These are phyloP conservation scores for Penicillium riverlandense DNA, from an alignment of 495 filamentous ascomycete genomes.

Conservation along the genomic window DNA sequence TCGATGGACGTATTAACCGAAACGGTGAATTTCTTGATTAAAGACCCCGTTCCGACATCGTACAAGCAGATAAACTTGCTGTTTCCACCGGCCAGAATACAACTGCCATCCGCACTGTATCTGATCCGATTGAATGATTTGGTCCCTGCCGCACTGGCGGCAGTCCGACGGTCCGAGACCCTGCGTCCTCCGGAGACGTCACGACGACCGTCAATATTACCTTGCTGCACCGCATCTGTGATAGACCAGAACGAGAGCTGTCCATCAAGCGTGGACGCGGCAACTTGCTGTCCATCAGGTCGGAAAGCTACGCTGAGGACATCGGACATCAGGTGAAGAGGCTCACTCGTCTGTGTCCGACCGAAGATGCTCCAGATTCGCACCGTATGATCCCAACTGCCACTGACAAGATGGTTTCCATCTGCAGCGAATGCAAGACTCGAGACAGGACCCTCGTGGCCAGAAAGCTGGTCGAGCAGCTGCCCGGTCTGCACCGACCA, in stretches of 20 bases:
- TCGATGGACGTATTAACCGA: slow-evolving; percentile 89
- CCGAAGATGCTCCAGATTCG: slow-evolving; percentile 93
- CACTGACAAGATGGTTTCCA: slow-evolving; percentile 74
- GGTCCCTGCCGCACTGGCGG: slow-evolving; percentile 80
- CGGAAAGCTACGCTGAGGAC: slow-evolving; percentile 81
- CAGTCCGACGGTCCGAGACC: slow-evolving; percentile 75
- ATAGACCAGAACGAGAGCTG: slow-evolving; percentile 94
- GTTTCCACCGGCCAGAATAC: slow-evolving; percentile 82
- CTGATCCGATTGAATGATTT: slow-evolving; percentile 83
- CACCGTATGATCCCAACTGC: slow-evolving; percentile 93
- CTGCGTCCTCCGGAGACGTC: slow-evolving; percentile 92
- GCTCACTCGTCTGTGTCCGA: slow-evolving; percentile 89
- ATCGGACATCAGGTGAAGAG: slow-evolving; percentile 82
- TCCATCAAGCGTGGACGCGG: slow-evolving; percentile 87
- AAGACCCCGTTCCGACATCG: slow-evolving; percentile 75
- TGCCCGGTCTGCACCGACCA: slow-evolving; percentile 99
- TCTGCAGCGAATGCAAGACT: slow-evolving; percentile 82
- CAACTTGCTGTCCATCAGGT: slow-evolving; percentile 84
- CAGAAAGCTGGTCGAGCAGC: slow-evolving; percentile 79
- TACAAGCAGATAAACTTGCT: slow-evolving; percentile 98
- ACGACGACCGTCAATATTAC: slow-evolving; percentile 76
- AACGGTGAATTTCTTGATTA: slow-evolving; percentile 92
- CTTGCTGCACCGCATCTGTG: slow-evolving; percentile 73
- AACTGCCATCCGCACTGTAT: slow-evolving; percentile 87
- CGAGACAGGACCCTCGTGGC: slow-evolving; percentile 89